phyloP scores from a whole-genome alignment of 305 asterid genomes.

The Lippia alba region DNA sequence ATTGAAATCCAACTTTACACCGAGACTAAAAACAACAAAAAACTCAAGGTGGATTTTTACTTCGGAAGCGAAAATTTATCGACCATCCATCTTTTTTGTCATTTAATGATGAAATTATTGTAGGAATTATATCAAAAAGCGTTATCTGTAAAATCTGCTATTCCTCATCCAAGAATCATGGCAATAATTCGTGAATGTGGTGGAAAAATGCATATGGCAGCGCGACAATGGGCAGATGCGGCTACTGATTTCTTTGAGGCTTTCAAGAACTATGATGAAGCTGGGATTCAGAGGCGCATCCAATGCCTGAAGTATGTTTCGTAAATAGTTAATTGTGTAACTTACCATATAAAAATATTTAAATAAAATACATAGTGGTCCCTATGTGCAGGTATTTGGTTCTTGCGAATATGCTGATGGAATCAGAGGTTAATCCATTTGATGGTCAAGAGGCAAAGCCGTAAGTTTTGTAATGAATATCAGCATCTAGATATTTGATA shows the following conservation, averaged over 20 bases:
- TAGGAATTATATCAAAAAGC: constrained; percentile 94
- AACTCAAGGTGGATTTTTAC: constrained; percentile 70
- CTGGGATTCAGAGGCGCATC: constrained; percentile 95
- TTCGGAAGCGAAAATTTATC: not conserved
- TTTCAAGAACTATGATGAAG: constrained; percentile 96
- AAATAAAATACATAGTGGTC: constrained; percentile 14
- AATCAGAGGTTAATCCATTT: constrained; percentile 95
- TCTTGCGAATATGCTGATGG: constrained; percentile 98
- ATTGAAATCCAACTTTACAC: constrained; percentile 98
- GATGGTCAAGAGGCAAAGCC: constrained; percentile 99
- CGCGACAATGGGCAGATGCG: constrained; percentile 95
- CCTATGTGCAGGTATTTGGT: constrained; percentile 80
- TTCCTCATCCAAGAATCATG: constrained; percentile 99
- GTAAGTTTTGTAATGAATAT: constrained; percentile 52
- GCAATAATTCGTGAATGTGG: constrained; percentile 99
- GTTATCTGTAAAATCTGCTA: constrained; percentile 90
- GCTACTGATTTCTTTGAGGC: constrained; percentile 99
- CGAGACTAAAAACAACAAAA: constrained; percentile 94
- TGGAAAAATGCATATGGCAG: constrained; percentile 99
- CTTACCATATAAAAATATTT: constrained; percentile 11
- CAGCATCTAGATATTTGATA: constrained; percentile 15
- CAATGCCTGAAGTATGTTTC: constrained; percentile 86
- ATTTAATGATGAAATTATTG: constrained; percentile 31
- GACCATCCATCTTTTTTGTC: constrained; percentile 19
- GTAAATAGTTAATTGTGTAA: constrained; percentile 7